Evolutionary conservation across 352 stramenopile species (phyloP).

Genomic region (Halophytophthora polymorphica): DNA sequence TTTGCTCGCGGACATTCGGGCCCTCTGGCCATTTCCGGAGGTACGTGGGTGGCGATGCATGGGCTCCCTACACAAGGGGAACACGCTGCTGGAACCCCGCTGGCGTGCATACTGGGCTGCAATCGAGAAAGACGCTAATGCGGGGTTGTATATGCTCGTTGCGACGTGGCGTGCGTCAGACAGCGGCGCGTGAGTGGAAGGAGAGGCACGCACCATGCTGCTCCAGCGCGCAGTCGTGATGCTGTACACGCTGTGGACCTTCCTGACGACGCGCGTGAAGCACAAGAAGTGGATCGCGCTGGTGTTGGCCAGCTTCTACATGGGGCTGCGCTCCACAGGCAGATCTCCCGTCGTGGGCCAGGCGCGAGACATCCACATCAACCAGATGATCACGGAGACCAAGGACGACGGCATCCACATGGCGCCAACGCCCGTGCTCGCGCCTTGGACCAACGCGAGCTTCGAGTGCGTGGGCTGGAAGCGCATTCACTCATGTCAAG

Average conservation of each 20-base stretch:
- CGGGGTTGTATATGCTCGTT: too few species aligned
- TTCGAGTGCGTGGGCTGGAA: constrained; percentile 88
- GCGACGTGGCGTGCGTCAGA: too few species aligned
- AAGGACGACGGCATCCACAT: constrained; percentile 61
- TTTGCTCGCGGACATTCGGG: too few species aligned
- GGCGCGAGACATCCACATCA: constrained; percentile 67
- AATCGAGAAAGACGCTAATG: too few species aligned
- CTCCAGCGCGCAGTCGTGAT: constrained; percentile 71
- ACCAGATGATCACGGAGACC: constrained; percentile 68
- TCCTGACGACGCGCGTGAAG: constrained; percentile 56
- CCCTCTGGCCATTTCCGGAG: too few species aligned
- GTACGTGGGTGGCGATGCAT: too few species aligned
- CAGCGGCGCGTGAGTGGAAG: too few species aligned
- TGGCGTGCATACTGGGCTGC: too few species aligned
- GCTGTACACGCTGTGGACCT: constrained; percentile 54
- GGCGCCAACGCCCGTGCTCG: constrained; percentile 44
- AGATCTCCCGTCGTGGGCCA: constrained; percentile 54
- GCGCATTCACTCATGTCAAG: constrained; percentile 67
- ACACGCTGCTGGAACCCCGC: too few species aligned
- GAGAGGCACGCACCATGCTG: constrained; percentile 32
- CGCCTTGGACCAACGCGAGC: constrained; percentile 70
- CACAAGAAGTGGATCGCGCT: constrained; percentile 72
- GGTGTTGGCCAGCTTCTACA: constrained; percentile 45
- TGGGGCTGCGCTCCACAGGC: constrained; percentile 53
- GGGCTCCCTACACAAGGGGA: too few species aligned